A percentile compares a stretch with the other conserved stretches of the same genome.
Conservation (phyloP, 2,329 filamentous ascomycete genomes). For the Coniochaeta prunicola region DNA sequence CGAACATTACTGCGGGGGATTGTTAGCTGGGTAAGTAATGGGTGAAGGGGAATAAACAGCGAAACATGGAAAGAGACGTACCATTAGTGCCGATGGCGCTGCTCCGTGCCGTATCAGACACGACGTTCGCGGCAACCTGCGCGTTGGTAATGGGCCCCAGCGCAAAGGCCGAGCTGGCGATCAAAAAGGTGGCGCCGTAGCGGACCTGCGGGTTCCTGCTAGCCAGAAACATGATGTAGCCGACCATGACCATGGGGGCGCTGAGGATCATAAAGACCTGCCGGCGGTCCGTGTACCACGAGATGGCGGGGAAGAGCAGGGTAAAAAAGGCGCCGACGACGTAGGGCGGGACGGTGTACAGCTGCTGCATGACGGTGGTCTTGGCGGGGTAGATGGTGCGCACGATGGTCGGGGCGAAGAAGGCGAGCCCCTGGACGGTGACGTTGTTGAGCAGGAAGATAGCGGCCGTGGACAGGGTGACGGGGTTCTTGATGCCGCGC, state of each 20-base stretch:
- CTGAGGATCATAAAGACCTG: slow-evolving; percentile 51
- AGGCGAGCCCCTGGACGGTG: slow-evolving; percentile 64
- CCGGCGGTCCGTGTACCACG: slow-evolving; percentile 51
- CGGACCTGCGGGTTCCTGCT: slow-evolving; percentile 41
- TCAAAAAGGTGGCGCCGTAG: slow-evolving; percentile 63
- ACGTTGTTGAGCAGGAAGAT: slow-evolving; percentile 62
- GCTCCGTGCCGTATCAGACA: slow-evolving; percentile 59
- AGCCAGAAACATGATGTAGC: slow-evolving; percentile 63
- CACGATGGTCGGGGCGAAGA: slow-evolving; percentile 67
- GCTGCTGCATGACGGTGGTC: slow-evolving; percentile 54
- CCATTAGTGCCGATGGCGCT: slow-evolving; percentile 17
- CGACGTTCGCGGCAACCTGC: slow-evolving; percentile 59
- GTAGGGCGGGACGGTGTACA: slow-evolving; percentile 64
- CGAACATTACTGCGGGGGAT: slow-evolving; percentile 14
- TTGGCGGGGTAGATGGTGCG: slow-evolving; percentile 56
- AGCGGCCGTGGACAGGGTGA: slow-evolving; percentile 39
- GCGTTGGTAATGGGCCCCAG: slow-evolving; percentile 59
- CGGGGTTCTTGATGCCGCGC: slow-evolving; percentile 56
- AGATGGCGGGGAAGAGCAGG: slow-evolving; percentile 48
- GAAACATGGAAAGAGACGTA: neutral
- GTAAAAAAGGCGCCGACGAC: slow-evolving; percentile 59
- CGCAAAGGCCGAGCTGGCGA: slow-evolving; percentile 53
- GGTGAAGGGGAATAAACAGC: neutral
- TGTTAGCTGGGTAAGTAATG: neutral
- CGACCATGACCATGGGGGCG: slow-evolving; percentile 55